phyloP scores from a whole-genome alignment of 75 land plant genomes.

The Pinus tabuliformis region DNA sequence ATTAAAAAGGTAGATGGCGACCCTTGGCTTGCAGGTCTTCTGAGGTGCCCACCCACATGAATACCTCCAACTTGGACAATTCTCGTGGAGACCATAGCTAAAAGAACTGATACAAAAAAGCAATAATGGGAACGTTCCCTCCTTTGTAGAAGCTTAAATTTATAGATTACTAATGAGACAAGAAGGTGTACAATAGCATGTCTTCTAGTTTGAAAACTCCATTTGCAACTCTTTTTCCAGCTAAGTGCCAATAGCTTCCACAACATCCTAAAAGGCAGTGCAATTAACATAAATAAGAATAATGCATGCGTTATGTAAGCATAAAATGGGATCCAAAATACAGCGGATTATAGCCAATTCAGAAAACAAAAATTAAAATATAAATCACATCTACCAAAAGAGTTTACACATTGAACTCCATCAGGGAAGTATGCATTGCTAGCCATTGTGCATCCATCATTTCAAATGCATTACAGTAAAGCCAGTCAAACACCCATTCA shows the following conservation, averaged over 20 bases:
- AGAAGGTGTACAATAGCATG: conserved; percentile 25
- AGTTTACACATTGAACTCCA: conserved; percentile 91
- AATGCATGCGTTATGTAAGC: neutral
- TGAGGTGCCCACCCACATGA: too few relatives aligned
- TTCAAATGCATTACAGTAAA: conserved; percentile 91
- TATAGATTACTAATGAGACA: neutral
- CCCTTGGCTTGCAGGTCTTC: too few relatives aligned
- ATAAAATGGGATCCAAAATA: neutral
- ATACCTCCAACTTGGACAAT: too few relatives aligned
- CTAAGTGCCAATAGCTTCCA: conserved; percentile 81
- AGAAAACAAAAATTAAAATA: neutral
- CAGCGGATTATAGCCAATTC: neutral
- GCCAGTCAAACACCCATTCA: conserved; percentile 88
- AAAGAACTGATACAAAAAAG: too few relatives aligned
- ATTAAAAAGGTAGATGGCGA: too few relatives aligned
- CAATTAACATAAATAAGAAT: neutral
- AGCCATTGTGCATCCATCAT: conserved; percentile 96
- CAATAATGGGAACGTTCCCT: too few relatives aligned
- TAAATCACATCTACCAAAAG: neutral
- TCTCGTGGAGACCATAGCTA: too few relatives aligned
- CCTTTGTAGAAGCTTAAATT: too few relatives aligned
- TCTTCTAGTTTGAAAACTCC: conserved; percentile 80
- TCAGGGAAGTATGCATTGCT: conserved; percentile 86
- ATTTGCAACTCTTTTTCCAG: conserved; percentile 79
- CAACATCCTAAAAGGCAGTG: conserved; percentile 55